phyloP scores from a whole-genome alignment of 2,329 filamentous ascomycete genomes.

The Thermothelomyces thermophilus region DNA sequence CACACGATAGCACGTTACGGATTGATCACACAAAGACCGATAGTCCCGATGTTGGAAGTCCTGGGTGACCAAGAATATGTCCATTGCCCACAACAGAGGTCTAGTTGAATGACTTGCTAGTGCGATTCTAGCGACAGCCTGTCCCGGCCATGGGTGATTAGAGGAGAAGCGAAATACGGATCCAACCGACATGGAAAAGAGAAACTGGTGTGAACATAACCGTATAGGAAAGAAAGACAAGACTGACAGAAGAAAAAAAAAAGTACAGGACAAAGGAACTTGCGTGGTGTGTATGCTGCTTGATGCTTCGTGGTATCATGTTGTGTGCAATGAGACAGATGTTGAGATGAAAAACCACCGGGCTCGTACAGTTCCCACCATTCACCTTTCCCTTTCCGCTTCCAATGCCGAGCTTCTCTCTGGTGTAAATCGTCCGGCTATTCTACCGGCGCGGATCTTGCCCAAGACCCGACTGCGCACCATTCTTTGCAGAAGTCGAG shows the following conservation, averaged over 20 bases:
- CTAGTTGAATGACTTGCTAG: conserved; percentile 11
- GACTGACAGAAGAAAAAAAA: not conserved
- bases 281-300: conserved; percentile 10
- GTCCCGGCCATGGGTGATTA: conserved; percentile 15
- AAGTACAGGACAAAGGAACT: conserved; percentile 12
- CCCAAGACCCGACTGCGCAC: not conserved
- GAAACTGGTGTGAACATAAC: conserved; percentile 13
- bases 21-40: too few species aligned
- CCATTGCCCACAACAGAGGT: conserved; percentile 3
- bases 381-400: not conserved
- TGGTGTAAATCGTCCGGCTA: not conserved
- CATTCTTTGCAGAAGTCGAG: conserved; percentile 14
- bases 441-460: not conserved
- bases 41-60: too few species aligned
- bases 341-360: conserved; percentile 5
- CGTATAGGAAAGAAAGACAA: not conserved
- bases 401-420: not conserved
- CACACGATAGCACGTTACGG: too few species aligned
- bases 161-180: conserved; percentile 8
- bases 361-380: conserved; percentile 7
- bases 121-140: conserved; percentile 8
- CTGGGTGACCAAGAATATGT: not conserved
- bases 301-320: conserved; percentile 18
- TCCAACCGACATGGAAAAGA: conserved; percentile 19
- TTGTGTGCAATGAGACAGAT: conserved; percentile 9